Percentiles rank a stretch among this genome's conserved stretches.
Conservation (phyloP, 2,329 filamentous ascomycete genomes). For the Aspergillus neotritici region DNA sequence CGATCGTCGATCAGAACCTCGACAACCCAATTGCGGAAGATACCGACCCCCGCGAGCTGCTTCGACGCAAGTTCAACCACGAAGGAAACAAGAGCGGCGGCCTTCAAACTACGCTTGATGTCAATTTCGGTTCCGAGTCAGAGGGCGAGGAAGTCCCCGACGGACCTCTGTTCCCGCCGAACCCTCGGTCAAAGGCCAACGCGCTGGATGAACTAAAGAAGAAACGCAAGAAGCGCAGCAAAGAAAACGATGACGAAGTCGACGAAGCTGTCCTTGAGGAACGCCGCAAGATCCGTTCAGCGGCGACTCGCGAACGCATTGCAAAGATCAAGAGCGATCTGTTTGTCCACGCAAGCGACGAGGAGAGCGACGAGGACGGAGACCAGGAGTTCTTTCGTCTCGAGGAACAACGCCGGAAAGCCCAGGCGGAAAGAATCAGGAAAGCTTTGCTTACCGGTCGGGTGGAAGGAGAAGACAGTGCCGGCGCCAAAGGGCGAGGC, state of each 20-base stretch:
- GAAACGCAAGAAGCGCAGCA: constrained; percentile 49
- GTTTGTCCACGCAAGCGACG: constrained; percentile 77
- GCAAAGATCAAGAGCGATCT: constrained; percentile 77
- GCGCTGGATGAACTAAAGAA: constrained; percentile 55
- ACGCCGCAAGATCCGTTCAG: constrained; percentile 55
- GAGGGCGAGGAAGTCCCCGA: constrained; percentile 57
- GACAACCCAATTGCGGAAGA: constrained; percentile 73
- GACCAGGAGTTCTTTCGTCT: constrained; percentile 69
- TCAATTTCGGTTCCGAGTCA: constrained; percentile 64
- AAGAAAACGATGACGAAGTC: constrained; percentile 45
- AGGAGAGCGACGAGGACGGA: constrained; percentile 75
- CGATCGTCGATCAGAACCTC: constrained; percentile 70
- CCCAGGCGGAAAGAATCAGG: constrained; percentile 47
- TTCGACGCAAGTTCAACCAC: constrained; percentile 61
- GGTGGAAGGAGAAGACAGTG: constrained; percentile 22
- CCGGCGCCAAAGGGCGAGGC: constrained; percentile 22
- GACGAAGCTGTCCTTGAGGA: constrained; percentile 57
- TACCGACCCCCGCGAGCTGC: constrained; percentile 66
- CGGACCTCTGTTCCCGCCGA: constrained; percentile 61
- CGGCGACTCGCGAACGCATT: constrained; percentile 70
- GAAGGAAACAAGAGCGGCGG: constrained; percentile 29
- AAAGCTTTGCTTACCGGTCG: constrained; percentile 43
- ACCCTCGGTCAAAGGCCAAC: constrained; percentile 45
- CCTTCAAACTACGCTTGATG: constrained; percentile 37
- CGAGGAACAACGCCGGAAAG: constrained; percentile 63